phyloP scores from a whole-genome alignment of 2,329 filamentous ascomycete species.

The Aspergillus ustus region DNA sequence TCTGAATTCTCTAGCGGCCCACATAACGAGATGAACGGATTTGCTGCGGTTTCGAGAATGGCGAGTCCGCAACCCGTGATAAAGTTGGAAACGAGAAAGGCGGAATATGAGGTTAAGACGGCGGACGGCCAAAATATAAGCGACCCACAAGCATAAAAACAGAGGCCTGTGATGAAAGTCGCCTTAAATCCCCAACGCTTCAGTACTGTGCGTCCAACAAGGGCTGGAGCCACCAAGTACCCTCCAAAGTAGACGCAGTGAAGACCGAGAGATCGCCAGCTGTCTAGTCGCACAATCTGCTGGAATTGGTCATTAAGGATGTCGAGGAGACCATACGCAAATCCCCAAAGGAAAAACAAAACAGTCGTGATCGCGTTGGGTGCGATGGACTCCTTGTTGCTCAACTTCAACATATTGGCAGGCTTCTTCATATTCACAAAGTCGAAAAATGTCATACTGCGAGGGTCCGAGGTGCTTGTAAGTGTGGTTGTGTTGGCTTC shows the following conservation, averaged over 20 bases:
- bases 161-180: conserved; percentile 64
- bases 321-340: conserved; percentile 86
- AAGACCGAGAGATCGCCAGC: conserved; percentile 51
- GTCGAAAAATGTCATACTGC: conserved; percentile 61
- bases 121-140: conserved; percentile 69
- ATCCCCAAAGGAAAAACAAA: conserved; percentile 86
- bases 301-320: conserved; percentile 72
- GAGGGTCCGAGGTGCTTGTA: conserved; percentile 36
- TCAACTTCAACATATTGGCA: conserved; percentile 64
- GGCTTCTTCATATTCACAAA: conserved; percentile 63
- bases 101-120: conserved; percentile 63
- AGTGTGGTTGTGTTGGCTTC: conserved; percentile 47
- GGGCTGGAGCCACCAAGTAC: conserved; percentile 61
- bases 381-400: conserved; percentile 60
- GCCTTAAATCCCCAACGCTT: conserved; percentile 66
- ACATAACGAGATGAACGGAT: conserved; percentile 66
- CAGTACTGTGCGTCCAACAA: conserved; percentile 60
- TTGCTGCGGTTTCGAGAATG: conserved; percentile 64
- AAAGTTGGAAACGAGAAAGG: conserved; percentile 66
- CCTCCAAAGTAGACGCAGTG: conserved; percentile 65
- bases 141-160: conserved; percentile 65
- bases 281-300: conserved; percentile 47
- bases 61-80: conserved; percentile 65
- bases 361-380: conserved; percentile 71
- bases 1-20: conserved; percentile 65